Conservation (phyloP, 176 grass and related monocot species). For the Carex scoparia region DNA sequence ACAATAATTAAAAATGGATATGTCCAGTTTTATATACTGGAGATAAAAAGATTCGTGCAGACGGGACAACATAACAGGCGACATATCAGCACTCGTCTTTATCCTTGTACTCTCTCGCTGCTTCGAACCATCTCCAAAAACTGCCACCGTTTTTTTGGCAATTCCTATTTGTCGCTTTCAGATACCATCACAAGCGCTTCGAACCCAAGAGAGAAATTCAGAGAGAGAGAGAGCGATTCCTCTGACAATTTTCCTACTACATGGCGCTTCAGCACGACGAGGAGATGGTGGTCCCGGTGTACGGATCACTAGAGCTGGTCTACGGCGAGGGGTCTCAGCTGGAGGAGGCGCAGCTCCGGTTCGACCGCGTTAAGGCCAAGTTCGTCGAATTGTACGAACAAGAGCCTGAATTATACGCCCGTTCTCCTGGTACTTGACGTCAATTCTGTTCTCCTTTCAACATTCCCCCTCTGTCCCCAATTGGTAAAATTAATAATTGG, state of each 20-base stretch:
- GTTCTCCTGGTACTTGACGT: constrained; percentile 53
- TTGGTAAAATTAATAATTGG: background rate
- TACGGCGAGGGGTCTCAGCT: constrained; percentile 61
- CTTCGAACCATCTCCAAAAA: background rate
- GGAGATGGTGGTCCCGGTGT: constrained; percentile 50
- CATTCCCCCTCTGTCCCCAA: background rate
- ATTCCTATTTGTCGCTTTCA: constrained; percentile 1
- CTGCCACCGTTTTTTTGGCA: background rate
- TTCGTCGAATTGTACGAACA: constrained; percentile 50
- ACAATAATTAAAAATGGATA: background rate
- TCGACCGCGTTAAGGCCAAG: constrained; percentile 56
- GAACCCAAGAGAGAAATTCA: background rate
- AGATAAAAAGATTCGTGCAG: background rate
- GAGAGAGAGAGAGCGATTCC: background rate
- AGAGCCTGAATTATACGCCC: constrained; percentile 60
- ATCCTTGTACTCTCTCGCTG: constrained; percentile 3
- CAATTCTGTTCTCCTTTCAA: background rate
- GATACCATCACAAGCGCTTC: background rate
- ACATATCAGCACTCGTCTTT: constrained; percentile 13
- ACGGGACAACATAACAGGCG: background rate
- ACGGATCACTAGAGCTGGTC: constrained; percentile 58
- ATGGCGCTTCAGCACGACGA: constrained; percentile 28
- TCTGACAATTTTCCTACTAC: background rate
- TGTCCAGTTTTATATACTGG: background rate
- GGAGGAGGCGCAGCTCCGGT: constrained; percentile 80